These are phyloP conservation scores for Leccinum disarticulatum DNA, from an alignment of 768 basidiomycete species.

Conservation along the genomic window DNA sequence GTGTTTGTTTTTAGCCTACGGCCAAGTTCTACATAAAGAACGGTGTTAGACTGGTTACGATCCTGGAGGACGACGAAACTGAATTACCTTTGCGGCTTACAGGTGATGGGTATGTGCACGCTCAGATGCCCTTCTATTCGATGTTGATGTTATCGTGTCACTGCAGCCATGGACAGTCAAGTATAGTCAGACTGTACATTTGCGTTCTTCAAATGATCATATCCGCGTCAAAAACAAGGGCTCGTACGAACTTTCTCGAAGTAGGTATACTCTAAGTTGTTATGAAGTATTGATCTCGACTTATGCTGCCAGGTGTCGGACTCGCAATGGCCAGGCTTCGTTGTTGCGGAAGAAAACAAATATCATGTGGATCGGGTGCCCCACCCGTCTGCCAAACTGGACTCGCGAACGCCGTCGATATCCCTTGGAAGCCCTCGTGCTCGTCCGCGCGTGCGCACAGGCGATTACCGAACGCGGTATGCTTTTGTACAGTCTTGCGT, in stretches of 20 bases:
- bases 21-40: conserved; percentile 79
- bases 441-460: conserved; percentile 69
- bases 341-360: conserved; percentile 56
- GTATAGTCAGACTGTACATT: conserved; percentile 56
- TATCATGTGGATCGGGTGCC: conserved; percentile 81
- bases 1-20: conserved; percentile 58
- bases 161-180: conserved; percentile 83
- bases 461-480: conserved; percentile 64
- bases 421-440: conserved; percentile 59
- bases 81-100: conserved; percentile 82
- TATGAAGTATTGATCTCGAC: neutral
- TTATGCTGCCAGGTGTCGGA: conserved; percentile 63
- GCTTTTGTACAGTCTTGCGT: conserved; percentile 20
- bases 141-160: conserved; percentile 4
- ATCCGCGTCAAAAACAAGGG: conserved; percentile 77
- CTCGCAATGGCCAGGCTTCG: conserved; percentile 78
- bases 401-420: conserved; percentile 52
- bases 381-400: conserved; percentile 70
- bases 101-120: conserved; percentile 69
- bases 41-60: conserved; percentile 53
- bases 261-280: conserved; percentile 38
- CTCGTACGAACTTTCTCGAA: conserved; percentile 67
- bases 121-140: neutral
- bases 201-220: conserved; percentile 67
- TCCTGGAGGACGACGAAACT: conserved; percentile 73